A percentile compares a stretch with the other conserved stretches of the same genome.
Conservation (phyloP, 2,329 filamentous ascomycete genomes). For the Pseudocercospora musae region DNA sequence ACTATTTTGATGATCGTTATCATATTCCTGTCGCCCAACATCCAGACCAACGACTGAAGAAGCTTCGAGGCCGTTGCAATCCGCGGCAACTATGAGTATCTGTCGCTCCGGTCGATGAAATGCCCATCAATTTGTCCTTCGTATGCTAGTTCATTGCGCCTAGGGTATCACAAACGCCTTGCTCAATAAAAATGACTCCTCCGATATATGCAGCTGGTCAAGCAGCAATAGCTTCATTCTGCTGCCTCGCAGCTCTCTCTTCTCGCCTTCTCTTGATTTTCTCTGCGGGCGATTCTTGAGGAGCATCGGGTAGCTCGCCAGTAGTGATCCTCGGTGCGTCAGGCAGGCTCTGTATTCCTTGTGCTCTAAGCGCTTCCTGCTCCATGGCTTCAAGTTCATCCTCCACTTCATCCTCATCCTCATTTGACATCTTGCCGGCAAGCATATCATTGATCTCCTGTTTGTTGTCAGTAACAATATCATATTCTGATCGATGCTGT, state of each 20-base stretch:
- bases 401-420: conserved; percentile 97
- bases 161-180: conserved; percentile 13
- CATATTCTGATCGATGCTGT: background rate
- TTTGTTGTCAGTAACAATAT: conserved; percentile 8
- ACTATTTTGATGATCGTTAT: too few species aligned
- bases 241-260: conserved; percentile 24
- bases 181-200: background rate
- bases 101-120: too few species aligned
- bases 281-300: conserved; percentile 28
- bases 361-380: conserved; percentile 50
- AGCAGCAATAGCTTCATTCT: conserved; percentile 28
- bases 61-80: too few species aligned
- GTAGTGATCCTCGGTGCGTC: conserved; percentile 36
- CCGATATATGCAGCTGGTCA: conserved; percentile 1
- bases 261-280: conserved; percentile 28
- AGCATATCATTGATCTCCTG: conserved; percentile 93
- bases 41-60: too few species aligned
- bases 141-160: background rate
- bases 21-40: too few species aligned
- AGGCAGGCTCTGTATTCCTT: conserved; percentile 35
- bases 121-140: too few species aligned
- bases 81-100: too few species aligned
- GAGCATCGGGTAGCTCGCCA: conserved; percentile 34
- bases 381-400: conserved; percentile 86
- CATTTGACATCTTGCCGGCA: conserved; percentile 80